Conservation (phyloP, 2,329 filamentous ascomycete genomes). For the Fusarium veterinarium region DNA sequence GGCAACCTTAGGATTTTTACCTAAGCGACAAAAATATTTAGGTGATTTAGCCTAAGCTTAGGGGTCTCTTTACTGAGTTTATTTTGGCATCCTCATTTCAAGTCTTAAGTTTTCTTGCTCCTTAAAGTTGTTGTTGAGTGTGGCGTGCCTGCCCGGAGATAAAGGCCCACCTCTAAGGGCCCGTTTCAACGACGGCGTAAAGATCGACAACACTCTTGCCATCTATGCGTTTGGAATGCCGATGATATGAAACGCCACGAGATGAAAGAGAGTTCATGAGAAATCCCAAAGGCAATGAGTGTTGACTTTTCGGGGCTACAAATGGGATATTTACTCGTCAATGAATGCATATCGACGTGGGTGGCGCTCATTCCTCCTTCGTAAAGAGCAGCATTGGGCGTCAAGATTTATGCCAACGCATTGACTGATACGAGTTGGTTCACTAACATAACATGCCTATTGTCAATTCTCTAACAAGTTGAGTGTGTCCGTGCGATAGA, state of each 20-base stretch:
- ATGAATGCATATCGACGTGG: conserved; percentile 16
- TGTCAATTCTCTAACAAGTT: conserved; percentile 7
- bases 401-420: conserved; percentile 32
- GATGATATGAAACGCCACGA: conserved; percentile 1
- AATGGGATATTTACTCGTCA: background rate
- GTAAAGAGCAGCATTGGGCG: conserved; percentile 14
- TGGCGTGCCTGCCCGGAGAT: background rate
- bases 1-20: background rate
- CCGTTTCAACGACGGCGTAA: conserved; percentile 4
- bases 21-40: background rate
- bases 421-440: conserved; percentile 9
- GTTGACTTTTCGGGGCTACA: conserved; percentile 3
- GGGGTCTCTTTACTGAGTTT: background rate
- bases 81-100: background rate
- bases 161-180: conserved; percentile 11
- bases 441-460: background rate
- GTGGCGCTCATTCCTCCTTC: conserved; percentile 21
- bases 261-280: background rate
- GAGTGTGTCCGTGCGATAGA: conserved; percentile 29
- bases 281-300: background rate
- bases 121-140: background rate
- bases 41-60: background rate
- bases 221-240: background rate
- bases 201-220: conserved; percentile 16
- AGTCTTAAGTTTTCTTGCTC: background rate